phyloP scores from a whole-genome alignment of 1,284 basidiomycete genomes.

The Vanrija pseudolonga region DNA sequence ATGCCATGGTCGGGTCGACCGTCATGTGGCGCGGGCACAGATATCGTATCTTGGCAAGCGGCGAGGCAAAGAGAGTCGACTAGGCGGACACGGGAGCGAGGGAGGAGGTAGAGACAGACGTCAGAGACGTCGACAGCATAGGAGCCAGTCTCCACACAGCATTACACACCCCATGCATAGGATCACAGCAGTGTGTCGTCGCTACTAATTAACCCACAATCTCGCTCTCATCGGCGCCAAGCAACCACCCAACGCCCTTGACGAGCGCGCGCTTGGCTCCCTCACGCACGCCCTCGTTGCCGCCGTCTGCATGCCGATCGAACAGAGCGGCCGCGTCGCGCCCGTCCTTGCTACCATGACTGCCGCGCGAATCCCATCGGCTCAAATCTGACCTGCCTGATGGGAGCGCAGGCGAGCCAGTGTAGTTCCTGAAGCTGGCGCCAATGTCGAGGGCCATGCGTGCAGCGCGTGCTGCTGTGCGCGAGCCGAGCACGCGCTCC shows the following conservation, averaged over 20 bases:
- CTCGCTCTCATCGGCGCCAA: slow-evolving; percentile 44
- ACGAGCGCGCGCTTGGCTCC: slow-evolving; percentile 45
- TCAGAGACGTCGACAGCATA: neutral
- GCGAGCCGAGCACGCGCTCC: slow-evolving; percentile 40
- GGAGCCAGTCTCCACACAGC: too few relatives aligned
- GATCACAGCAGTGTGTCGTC: neutral
- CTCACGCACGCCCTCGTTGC: slow-evolving; percentile 36
- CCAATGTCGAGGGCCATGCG: slow-evolving; percentile 26
- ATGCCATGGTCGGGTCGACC: slow-evolving; percentile 71
- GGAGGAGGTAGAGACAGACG: too few relatives aligned
- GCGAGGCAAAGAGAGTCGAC: slow-evolving; percentile 19
- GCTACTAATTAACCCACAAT: neutral
- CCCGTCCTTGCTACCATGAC: neutral
- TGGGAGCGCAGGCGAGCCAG: slow-evolving; percentile 2
- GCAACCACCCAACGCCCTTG: slow-evolving; percentile 49
- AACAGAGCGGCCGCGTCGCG: slow-evolving; percentile 24
- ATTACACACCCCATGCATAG: neutral
- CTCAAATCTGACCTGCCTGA: neutral
- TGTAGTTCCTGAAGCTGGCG: slow-evolving; percentile 6
- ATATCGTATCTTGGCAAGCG: slow-evolving; percentile 42
- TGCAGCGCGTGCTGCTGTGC: slow-evolving; percentile 44
- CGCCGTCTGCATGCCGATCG: slow-evolving; percentile 16
- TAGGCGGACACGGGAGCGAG: too few relatives aligned
- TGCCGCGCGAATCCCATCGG: neutral
- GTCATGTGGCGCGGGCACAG: slow-evolving; percentile 74